phyloP scores from a whole-genome alignment of 805 yeast species.

The Zygoascus bituminiphila region DNA sequence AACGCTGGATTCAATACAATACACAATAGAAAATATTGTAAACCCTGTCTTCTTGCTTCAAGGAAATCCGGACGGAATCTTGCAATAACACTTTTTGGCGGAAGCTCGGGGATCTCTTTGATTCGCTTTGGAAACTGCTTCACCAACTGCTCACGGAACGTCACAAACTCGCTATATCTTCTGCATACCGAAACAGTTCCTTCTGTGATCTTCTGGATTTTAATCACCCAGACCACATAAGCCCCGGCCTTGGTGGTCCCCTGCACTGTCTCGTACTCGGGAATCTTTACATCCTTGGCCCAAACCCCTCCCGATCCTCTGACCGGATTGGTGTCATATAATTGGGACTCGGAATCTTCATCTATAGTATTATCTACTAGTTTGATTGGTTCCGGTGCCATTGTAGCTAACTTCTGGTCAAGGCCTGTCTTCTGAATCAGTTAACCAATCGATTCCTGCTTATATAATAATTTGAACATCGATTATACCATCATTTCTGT shows the following conservation, averaged over 20 bases:
- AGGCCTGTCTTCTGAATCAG: neutral
- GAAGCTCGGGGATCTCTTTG: constrained; percentile 38
- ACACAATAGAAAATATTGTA: constrained; percentile 39
- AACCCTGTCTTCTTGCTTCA: constrained; percentile 33
- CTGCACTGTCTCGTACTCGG: constrained; percentile 33
- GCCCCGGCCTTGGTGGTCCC: constrained; percentile 31
- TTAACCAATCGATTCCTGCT: too few relatives aligned
- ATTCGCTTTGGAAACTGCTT: constrained; percentile 30
- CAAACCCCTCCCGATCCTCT: constrained; percentile 22
- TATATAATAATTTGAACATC: too few relatives aligned
- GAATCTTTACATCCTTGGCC: constrained; percentile 34
- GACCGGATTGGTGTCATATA: neutral
- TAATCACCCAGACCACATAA: constrained; percentile 38
- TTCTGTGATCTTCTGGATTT: constrained; percentile 30
- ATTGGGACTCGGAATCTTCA: neutral
- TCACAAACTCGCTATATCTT: constrained; percentile 58
- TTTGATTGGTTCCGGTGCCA: constrained; percentile 17
- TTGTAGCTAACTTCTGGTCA: neutral
- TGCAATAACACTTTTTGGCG: constrained; percentile 35
- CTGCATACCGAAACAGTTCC: constrained; percentile 40
- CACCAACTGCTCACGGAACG: constrained; percentile 36
- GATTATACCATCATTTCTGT: too few relatives aligned
- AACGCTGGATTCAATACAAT: constrained; percentile 37
- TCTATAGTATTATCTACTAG: constrained; percentile 12
- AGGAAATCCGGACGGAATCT: constrained; percentile 30